Base-by-base conservation (phyloP, 441 rosid species). In the Adansonia madagascariensis region DNA sequence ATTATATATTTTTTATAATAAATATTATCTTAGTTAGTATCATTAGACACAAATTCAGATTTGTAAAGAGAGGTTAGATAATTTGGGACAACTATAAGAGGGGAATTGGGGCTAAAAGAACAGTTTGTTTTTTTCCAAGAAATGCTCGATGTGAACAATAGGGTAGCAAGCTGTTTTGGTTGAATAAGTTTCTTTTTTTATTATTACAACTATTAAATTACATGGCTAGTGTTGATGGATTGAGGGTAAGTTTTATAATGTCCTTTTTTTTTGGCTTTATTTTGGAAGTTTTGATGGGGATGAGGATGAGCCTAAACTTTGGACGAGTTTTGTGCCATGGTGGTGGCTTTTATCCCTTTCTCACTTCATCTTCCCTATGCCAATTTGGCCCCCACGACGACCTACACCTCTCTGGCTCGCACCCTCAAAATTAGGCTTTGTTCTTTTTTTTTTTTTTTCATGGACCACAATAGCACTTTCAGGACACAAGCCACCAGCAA, bases 381-480 rank as follows among this genome's bases (percentile, higher is more conserved):
- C 31, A 27, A 27, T 27, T 27, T 27, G 31, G 31, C 31, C 31
- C 31, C 31, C 31, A 27, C 31, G 31, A 27, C 31, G 31, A 27
- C 31, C 31, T 27, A 27, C 31, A 27, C 31, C 31, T 27, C 31
- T 27, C 31, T 27, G 31, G 31, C 31, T 27, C 31, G 31, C 31
- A 27, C 31, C 84, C 65, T 75, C 68, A 80, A 68, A 79, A 80
- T 78, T 71, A 84, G 84, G 86, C 83, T 82, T 75, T 78, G 59
- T 75, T 27, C 31, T 27, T 27, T 27, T 27, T 27, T 27, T 27
- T 27, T 27, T 27, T 63, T 35, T 27, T 43, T 68, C 80, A 50
- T 73, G 92, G 90, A 87, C 92, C 90, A 85, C 90, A 61, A 72
- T 39, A 59, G 56, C 89, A 86, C 88, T 81, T 79, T 6, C 46